Evolutionary conservation across 495 filamentous ascomycete genomes (phyloP), one percentile per base, ranked within the genome.

Genomic region (Evernia prunastri): DNA sequence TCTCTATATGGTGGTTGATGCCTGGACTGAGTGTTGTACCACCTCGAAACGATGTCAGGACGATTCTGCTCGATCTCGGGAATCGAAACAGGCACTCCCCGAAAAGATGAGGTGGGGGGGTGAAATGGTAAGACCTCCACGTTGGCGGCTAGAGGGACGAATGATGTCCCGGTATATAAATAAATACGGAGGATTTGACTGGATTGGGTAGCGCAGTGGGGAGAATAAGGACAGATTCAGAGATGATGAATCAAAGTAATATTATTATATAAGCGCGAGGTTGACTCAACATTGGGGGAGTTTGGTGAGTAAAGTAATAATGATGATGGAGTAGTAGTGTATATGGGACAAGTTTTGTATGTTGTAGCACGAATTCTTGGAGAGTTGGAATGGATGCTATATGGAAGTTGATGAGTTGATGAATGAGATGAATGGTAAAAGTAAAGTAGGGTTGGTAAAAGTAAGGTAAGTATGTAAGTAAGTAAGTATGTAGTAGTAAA

Each of bases 371-470:
- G 8, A 43, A n/a, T 20, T 20, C 18, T 20, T 20, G 43, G 43
- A 47, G 43, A n/a, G n/a, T n/a, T n/a, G n/a, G n/a, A n/a, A n/a
- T n/a, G n/a, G n/a, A n/a, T n/a, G n/a, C n/a, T n/a, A n/a, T n/a
- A n/a, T n/a, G n/a, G n/a, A n/a, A n/a, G n/a, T n/a, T 23, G 43
- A 9, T 23, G 43, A 25, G 43, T 23, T 12, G 12, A 13, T 11
- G 39, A 40, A 13, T 11, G 39, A 40, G 40, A 68, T 72, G 72
- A 68, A 74, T 35, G 67, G 68, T 35, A 63, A 71, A 71, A 62
- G 74, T 72, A 65, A 78, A 70, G 70, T 72, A 75, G 68, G 78
- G 72, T 66, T 72, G 76, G 66, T n/a, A n/a, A n/a, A n/a, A n/a
- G n/a, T n/a, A n/a, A n/a, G n/a, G n/a, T n/a, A n/a, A n/a, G n/a